Conservation (phyloP, 2,329 filamentous ascomycete species). For the Sarocladiaceae sp. region DNA sequence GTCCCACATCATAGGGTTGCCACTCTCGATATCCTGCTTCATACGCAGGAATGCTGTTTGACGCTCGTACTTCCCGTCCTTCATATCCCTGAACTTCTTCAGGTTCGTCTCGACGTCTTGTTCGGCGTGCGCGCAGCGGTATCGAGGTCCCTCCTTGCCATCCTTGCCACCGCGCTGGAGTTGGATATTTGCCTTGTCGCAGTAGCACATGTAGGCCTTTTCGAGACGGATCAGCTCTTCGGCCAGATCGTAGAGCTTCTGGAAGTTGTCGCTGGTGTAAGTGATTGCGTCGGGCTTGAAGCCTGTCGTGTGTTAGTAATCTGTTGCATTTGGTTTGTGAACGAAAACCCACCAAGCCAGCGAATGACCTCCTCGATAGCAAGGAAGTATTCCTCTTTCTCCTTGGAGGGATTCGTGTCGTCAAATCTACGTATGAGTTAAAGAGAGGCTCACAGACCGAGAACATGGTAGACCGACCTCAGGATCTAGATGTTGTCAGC, state of each 20-base stretch:
- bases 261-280: slow-evolving; percentile 86
- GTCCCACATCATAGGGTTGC: slow-evolving; percentile 97
- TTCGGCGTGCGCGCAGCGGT: slow-evolving; percentile 73
- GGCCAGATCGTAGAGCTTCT: slow-evolving; percentile 79
- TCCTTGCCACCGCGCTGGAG: slow-evolving; percentile 76
- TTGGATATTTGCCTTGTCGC: slow-evolving; percentile 76
- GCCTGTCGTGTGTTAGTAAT: slow-evolving; percentile 68
- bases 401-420: slow-evolving; percentile 91
- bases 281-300: slow-evolving; percentile 77
- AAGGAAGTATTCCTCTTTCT: slow-evolving; percentile 82
- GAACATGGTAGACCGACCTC: slow-evolving; percentile 14
- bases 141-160: slow-evolving; percentile 58
- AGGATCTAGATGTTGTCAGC: slow-evolving; percentile 19
- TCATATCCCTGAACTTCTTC: slow-evolving; percentile 80
- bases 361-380: slow-evolving; percentile 83
- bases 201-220: slow-evolving; percentile 81
- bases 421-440: slow-evolving; percentile 56
- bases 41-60: slow-evolving; percentile 81
- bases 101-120: slow-evolving; percentile 71
- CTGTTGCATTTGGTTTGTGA: slow-evolving; percentile 47
- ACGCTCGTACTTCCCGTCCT: slow-evolving; percentile 82
- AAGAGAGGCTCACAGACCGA: neutral
- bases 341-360: slow-evolving; percentile 64
- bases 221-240: slow-evolving; percentile 73
- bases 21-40: slow-evolving; percentile 80